Percentiles rank a stretch among this genome's conserved stretches.
These are phyloP conservation scores for Megacollybia platyphylla DNA, from an alignment of 1,284 basidiomycete genomes.

Conservation along the genomic window DNA sequence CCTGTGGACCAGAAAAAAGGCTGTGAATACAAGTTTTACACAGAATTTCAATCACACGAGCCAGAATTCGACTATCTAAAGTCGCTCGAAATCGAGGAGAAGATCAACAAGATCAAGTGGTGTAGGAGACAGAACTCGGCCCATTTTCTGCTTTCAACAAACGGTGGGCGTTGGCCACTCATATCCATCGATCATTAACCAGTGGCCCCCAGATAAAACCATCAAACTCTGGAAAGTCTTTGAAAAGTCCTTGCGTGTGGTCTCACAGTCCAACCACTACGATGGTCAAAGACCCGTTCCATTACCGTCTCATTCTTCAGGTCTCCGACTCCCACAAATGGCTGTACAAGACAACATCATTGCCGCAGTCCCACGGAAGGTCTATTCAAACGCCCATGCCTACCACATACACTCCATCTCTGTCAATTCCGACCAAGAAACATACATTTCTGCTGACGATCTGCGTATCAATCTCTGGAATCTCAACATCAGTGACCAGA, in stretches of 20 bases:
- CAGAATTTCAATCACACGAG: conserved; percentile 99
- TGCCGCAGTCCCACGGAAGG: conserved; percentile 95
- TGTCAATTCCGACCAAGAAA: conserved; percentile 99
- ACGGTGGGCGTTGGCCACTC: conserved; percentile 40
- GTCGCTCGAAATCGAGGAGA: conserved; percentile 99
- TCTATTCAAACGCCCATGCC: conserved; percentile 98
- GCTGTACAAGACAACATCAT: conserved; percentile 95
- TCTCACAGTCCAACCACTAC: conserved; percentile 92
- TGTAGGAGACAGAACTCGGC: conserved; percentile 96
- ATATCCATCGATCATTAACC: conserved; percentile 3
- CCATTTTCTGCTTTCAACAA: conserved; percentile 95
- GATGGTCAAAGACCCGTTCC: conserved; percentile 62
- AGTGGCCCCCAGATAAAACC: conserved; percentile 77
- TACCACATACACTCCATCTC: conserved; percentile 99
- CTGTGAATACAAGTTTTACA: conserved; percentile 99
- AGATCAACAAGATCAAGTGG: conserved; percentile 99
- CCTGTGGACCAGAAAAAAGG: conserved; percentile 76
- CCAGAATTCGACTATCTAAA: conserved; percentile 99
- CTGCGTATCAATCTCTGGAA: conserved; percentile 98
- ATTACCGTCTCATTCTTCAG: conserved; percentile 38
- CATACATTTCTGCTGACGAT: conserved; percentile 98
- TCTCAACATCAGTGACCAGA: conserved; percentile 95
- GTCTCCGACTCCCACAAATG: conserved; percentile 81
- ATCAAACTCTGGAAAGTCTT: conserved; percentile 99
- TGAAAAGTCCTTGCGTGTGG: conserved; percentile 93